Base-by-base conservation (phyloP, 1,284 basidiomycete species). In the Ceratobasidium sp. region DNA sequence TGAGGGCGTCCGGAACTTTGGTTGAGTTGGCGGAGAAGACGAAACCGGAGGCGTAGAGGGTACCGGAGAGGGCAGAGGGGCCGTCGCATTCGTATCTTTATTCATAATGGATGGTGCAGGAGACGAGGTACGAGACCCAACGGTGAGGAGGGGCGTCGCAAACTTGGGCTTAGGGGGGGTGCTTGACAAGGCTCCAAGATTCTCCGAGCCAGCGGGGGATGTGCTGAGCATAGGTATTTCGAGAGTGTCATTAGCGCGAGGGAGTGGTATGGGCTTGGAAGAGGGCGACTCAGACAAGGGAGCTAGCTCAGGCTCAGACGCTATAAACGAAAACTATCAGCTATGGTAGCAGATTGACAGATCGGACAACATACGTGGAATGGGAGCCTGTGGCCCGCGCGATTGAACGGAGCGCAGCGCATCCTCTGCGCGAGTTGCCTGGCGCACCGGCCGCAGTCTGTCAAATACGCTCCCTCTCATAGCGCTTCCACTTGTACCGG, bases 401-500 rank as follows among this genome's bases (percentile, higher is more conserved):
- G 67, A 23, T 16, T 60, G 54, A 49, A 70, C 54, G 18, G 30
- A 48, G 40, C 67, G 67, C 23, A 70, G 46, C 18, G 16, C 54
- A 36, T 70, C 67, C 46, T 70, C 54, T 30, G 67, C 67, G 56
- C 67, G 16, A 44, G 67, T 70, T 3, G 67, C 54, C 56, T 70
- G 67, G 23, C 67, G 67, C 40, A 70, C 44, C 3, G 67, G 67
- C 25, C 54, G 56, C 12, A n/a, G 23, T 30, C 49, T 70, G 9
- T 59, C 67, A 18, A 42, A 23, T 21, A 42, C 28, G 9, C 42
- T 44, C 0, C 40, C 28, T 23, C 9, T 48, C 12, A 11, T 48
- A 0, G 42, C 7, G 42, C 42, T 40, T 18, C 28, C 54, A 5
- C 54, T 38, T 25, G n/a, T 48, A 30, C 14, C n/a, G n/a, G n/a